Evolutionary conservation across 495 filamentous ascomycete genomes (phyloP), one percentile per base, ranked within the genome.

Genomic region (Sabuloglossum arenarium): DNA sequence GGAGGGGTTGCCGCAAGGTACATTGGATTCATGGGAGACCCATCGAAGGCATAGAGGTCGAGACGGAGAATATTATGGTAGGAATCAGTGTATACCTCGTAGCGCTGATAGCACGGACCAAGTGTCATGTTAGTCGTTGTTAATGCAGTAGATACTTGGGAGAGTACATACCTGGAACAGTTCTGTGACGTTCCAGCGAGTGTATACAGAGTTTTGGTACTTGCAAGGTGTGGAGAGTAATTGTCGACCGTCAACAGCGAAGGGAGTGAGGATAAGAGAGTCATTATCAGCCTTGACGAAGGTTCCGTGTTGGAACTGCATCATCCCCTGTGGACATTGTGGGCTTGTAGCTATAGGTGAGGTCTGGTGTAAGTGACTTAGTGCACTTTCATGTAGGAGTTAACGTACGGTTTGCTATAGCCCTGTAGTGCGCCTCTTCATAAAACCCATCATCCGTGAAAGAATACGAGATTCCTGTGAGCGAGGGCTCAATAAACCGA

Each of bases 391-490:
- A 31, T n/a, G 21, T 46, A 31, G 14, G 21, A 21, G 11, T 23
- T 25, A 53, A 77, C 79, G 65, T 61, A 86, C 82, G 85, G 66
- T 88, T 87, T 32, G 85, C 67, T 59, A 87, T 64, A 24, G 82
- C 81, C 53, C 84, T 72, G 67, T 86, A 89, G 63, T 80, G 78
- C 19, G 85, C 84, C 61, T 79, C 75, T 66, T 89, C 85, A 63
- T 77, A 89, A 66, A 76, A 70, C 25, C 85, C 84, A 60, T 86
- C 76, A 53, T 67, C 71, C 5, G 81, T 83, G 62, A 89, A 89
- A 8, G 85, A 88, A 66, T 85, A 89, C 0, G 85, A 87, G 62
- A 85, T 83, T n/a, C 85, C 85, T 0, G 85, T 80, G 58, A 79
- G 71, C 21, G 71, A 66, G 1, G 85, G 85, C 63, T 89, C 85